phyloP scores from a whole-genome alignment of 2,329 filamentous ascomycete species.

The Penicillium occitanis region DNA sequence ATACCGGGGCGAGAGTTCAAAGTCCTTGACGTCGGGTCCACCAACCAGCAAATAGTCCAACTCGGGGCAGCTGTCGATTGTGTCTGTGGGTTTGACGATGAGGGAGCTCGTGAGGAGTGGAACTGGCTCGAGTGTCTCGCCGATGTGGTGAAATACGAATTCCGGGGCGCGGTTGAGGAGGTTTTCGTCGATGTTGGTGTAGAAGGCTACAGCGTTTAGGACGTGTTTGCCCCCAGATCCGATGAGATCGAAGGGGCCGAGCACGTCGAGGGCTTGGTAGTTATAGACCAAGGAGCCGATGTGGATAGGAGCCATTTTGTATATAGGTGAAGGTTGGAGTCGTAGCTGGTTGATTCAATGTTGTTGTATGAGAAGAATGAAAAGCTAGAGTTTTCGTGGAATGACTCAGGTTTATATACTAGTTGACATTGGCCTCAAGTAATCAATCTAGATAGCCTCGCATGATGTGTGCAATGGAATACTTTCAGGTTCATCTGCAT shows the following conservation, averaged over 20 bases:
- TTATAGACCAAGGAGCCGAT: conserved; percentile 31
- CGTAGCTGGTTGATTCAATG: background rate
- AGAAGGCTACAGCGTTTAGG: conserved; percentile 19
- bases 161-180: conserved; percentile 29
- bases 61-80: conserved; percentile 38
- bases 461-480: background rate
- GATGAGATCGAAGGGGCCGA: conserved; percentile 36
- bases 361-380: background rate
- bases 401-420: background rate
- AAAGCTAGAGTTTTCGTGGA: background rate
- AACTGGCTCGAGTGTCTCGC: conserved; percentile 33
- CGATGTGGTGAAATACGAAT: conserved; percentile 41
- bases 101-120: conserved; percentile 24
- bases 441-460: background rate
- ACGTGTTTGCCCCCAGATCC: conserved; percentile 27
- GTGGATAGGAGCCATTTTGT: conserved; percentile 27
- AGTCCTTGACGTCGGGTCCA: conserved; percentile 31
- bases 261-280: conserved; percentile 38
- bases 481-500: background rate
- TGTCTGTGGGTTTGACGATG: conserved; percentile 32
- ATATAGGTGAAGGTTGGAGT: background rate
- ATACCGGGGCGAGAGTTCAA: conserved; percentile 32
- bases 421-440: background rate
- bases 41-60: conserved; percentile 41
- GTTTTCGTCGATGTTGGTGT: conserved; percentile 25